Percentiles rank a stretch among this genome's conserved stretches.
These are phyloP conservation scores for Moesziomyces globuligerus DNA, from an alignment of 1,284 basidiomycete species.

Conservation along the genomic window DNA sequence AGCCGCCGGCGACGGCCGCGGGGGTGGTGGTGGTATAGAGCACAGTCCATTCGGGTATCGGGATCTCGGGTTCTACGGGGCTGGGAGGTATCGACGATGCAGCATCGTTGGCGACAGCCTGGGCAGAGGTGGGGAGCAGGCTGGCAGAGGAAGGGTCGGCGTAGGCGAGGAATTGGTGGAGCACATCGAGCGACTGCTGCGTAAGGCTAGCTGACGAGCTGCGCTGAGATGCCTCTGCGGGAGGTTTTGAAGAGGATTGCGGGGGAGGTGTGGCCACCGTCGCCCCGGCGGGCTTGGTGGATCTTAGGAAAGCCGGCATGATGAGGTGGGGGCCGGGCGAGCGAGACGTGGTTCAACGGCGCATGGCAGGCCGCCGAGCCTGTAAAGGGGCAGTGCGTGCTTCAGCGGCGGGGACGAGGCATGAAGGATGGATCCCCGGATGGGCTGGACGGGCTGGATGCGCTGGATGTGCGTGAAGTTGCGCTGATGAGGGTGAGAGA, in stretches of 20 bases:
- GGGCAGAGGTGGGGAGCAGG: slow-evolving; percentile 24
- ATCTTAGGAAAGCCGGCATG: slow-evolving; percentile 23
- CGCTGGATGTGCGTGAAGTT: no score
- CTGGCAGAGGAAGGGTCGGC: slow-evolving; percentile 37
- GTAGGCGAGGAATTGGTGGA: slow-evolving; percentile 44
- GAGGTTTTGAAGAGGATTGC: background rate
- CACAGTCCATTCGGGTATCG: slow-evolving; percentile 50
- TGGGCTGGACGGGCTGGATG: no score
- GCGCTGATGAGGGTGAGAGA: no score
- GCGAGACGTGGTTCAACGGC: background rate
- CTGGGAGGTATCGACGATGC: slow-evolving; percentile 18
- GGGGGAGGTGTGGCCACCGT: background rate
- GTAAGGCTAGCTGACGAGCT: slow-evolving; percentile 31
- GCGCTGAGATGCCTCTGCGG: background rate
- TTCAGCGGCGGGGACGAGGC: background rate
- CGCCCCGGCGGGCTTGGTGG: slow-evolving; percentile 20
- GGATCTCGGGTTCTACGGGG: slow-evolving; percentile 26
- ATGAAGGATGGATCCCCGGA: background rate
- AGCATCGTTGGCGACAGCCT: slow-evolving; percentile 5
- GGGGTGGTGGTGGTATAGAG: slow-evolving; percentile 42
- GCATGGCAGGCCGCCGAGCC: background rate
- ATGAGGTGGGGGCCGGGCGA: background rate
- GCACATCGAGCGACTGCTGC: slow-evolving; percentile 28
- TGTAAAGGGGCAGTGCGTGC: no score
- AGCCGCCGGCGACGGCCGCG: slow-evolving; percentile 17